phyloP scores from a whole-genome alignment of 495 filamentous ascomycete genomes.

The Podospora tetraspora region DNA sequence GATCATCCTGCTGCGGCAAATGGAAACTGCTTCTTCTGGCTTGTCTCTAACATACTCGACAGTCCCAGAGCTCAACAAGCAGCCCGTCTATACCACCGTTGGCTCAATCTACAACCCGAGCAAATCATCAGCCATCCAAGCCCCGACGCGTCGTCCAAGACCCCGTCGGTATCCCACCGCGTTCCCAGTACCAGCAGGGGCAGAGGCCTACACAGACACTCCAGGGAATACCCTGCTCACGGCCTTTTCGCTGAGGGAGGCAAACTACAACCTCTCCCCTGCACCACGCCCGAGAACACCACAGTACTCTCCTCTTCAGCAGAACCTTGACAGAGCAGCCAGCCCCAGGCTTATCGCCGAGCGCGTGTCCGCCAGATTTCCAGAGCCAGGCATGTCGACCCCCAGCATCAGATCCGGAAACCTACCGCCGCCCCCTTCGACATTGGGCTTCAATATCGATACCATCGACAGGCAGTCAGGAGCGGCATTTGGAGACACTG shows the following conservation, averaged over 20 bases:
- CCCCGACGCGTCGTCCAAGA: slow-evolving; percentile 42
- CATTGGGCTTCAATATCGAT: slow-evolving; percentile 3
- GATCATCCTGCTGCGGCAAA: not conserved
- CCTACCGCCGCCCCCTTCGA: slow-evolving; percentile 17
- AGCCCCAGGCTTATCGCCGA: slow-evolving; percentile 23
- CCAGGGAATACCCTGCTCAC: slow-evolving; percentile 16
- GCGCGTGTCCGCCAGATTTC: not conserved
- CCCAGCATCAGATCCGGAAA: slow-evolving; percentile 23
- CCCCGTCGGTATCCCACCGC: slow-evolving; percentile 23
- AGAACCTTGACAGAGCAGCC: slow-evolving; percentile 44
- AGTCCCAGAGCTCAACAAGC: slow-evolving; percentile 1
- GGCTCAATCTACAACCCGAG: slow-evolving; percentile 43
- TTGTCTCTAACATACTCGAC: not conserved
- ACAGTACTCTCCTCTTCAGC: slow-evolving; percentile 43
- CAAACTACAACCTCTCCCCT: slow-evolving; percentile 14
- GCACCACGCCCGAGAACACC: slow-evolving; percentile 17
- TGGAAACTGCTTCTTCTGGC: not conserved
- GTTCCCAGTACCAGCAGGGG: slow-evolving; percentile 17
- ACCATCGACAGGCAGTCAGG: slow-evolving; percentile 1
- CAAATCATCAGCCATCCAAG: slow-evolving; percentile 33
- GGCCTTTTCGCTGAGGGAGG: slow-evolving; percentile 21
- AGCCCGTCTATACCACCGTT: slow-evolving; percentile 42
- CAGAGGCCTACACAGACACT: slow-evolving; percentile 14
- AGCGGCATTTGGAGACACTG: slow-evolving; percentile 18
- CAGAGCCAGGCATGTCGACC: slow-evolving; percentile 17